Percentiles rank a stretch among this genome's conserved stretches.
Evolutionary conservation across 768 basidiomycete species (phyloP).

Genomic region (Amanita fuliginea): DNA sequence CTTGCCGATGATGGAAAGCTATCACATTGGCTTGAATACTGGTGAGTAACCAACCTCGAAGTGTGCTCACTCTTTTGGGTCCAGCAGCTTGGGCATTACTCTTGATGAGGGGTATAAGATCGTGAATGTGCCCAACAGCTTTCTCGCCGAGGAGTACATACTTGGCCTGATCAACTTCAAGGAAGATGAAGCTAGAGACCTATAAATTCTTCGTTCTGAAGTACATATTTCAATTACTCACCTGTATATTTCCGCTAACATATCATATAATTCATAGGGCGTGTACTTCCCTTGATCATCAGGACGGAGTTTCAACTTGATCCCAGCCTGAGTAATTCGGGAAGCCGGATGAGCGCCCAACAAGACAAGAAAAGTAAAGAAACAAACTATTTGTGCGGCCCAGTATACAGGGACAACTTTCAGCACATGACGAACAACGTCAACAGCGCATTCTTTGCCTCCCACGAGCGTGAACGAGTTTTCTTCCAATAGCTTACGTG

Average conservation of each 20-base stretch:
- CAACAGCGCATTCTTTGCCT: slow-evolving; percentile 40
- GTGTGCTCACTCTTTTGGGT: slow-evolving; percentile 27
- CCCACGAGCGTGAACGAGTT: slow-evolving; percentile 50
- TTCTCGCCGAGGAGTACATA: slow-evolving; percentile 43
- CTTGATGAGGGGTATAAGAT: slow-evolving; percentile 49
- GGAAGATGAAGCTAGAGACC: slow-evolving; percentile 55
- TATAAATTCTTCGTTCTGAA: background rate
- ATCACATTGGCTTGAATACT: background rate
- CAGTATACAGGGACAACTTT: slow-evolving; percentile 57
- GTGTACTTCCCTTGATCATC: slow-evolving; percentile 50
- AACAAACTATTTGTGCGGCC: slow-evolving; percentile 62
- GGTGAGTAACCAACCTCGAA: background rate
- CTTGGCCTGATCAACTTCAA: slow-evolving; percentile 52
- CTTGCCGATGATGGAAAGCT: slow-evolving; percentile 28
- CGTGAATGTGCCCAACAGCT: slow-evolving; percentile 39
- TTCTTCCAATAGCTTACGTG: slow-evolving; percentile 41
- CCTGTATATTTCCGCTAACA: slow-evolving; percentile 64
- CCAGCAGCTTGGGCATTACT: slow-evolving; percentile 27
- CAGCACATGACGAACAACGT: slow-evolving; percentile 61
- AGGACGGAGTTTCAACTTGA: slow-evolving; percentile 50
- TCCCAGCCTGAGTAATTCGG: slow-evolving; percentile 43
- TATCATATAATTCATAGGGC: slow-evolving; percentile 46
- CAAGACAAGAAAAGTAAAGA: background rate
- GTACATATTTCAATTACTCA: slow-evolving; percentile 19
- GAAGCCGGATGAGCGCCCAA: background rate